Conservation (phyloP, 139 green algal genomes). For the Yamagishiella unicocca region DNA sequence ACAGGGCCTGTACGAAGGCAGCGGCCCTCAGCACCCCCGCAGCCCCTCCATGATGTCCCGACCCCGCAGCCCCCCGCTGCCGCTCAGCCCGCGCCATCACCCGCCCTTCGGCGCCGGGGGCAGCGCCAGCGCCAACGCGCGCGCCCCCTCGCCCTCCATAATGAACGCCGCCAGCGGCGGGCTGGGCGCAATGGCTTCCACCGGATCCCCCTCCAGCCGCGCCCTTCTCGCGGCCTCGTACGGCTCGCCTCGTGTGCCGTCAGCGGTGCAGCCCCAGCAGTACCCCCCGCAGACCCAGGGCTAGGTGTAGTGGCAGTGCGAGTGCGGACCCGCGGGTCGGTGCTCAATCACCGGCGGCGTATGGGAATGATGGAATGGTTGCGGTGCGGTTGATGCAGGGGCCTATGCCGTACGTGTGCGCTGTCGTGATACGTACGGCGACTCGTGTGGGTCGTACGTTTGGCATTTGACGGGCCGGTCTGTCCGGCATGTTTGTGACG, state of each 20-base stretch:
- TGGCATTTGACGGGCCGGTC: too few species aligned
- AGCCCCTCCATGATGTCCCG: constrained; percentile 9
- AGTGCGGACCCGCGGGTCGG: too few species aligned
- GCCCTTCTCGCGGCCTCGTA: neutral
- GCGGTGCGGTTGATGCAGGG: too few species aligned
- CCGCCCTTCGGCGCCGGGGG: neutral
- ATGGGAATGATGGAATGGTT: too few species aligned
- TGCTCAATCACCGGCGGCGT: too few species aligned
- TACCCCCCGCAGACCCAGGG: neutral
- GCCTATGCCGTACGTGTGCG: too few species aligned
- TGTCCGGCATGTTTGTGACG: too few species aligned
- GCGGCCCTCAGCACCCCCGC: neutral
- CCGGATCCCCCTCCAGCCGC: neutral
- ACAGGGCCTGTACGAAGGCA: constrained; percentile 6
- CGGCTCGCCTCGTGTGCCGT: constrained; percentile 11
- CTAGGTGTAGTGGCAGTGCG: too few species aligned
- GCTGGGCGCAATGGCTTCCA: neutral
- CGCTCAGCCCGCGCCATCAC: neutral
- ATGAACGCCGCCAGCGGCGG: neutral
- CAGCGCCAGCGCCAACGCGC: neutral
- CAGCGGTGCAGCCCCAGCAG: neutral
- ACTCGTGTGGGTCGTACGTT: too few species aligned
- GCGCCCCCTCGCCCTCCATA: neutral
- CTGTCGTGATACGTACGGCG: too few species aligned
- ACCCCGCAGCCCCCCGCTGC: neutral